Evolutionary conservation across 1,139 yeast genomes (phyloP).

Genomic region (Suhomyces kunorum): DNA sequence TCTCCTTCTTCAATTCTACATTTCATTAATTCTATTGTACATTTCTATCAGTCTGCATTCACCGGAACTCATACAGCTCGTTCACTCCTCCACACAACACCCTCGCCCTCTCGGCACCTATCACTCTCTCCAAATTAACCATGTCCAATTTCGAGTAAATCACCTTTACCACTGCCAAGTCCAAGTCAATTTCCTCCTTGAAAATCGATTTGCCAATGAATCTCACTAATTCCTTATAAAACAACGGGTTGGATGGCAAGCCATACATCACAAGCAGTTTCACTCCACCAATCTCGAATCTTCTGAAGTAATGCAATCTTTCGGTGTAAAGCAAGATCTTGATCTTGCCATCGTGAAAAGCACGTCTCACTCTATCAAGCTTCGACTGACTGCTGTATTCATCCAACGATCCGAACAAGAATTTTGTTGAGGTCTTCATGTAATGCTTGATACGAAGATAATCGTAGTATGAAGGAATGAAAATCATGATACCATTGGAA

Average conservation of each 20-base stretch:
- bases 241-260: conserved; percentile 80
- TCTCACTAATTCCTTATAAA: conserved; percentile 72
- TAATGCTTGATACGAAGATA: conserved; percentile 76
- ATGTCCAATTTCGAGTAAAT: conserved; percentile 83
- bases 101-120: conserved; percentile 78
- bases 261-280: conserved; percentile 80
- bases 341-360: conserved; percentile 63
- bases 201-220: conserved; percentile 53
- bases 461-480: conserved; percentile 86
- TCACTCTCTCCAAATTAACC: conserved; percentile 74
- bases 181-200: conserved; percentile 53
- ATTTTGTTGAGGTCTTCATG: conserved; percentile 62
- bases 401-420: conserved; percentile 67
- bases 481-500: conserved; percentile 74
- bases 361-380: conserved; percentile 67
- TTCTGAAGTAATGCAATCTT: conserved; percentile 87
- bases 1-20: too few relatives aligned
- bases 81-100: conserved; percentile 66
- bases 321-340: conserved; percentile 85
- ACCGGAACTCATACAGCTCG: conserved; percentile 74
- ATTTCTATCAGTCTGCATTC: conserved; percentile 1
- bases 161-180: conserved; percentile 64
- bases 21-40: neutral
- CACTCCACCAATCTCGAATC: conserved; percentile 86
- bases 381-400: conserved; percentile 80